Base-by-base conservation (phyloP, 495 filamentous ascomycete genomes). In the Aspergillus steynii region DNA sequence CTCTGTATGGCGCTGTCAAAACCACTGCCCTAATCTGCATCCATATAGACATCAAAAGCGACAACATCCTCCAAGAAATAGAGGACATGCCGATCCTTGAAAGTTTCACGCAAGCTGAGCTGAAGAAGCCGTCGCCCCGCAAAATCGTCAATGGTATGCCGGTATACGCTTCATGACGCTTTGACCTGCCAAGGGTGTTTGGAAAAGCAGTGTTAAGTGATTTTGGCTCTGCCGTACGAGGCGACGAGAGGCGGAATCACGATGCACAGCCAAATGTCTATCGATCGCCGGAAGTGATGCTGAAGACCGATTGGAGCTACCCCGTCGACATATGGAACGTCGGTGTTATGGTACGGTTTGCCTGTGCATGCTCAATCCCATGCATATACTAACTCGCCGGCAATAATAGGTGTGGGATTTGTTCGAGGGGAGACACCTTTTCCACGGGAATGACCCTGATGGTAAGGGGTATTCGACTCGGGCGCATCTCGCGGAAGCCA, bases 151-250 rank as follows among this genome's bases (percentile, higher is more conserved):
- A 69, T 62, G 69, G 60, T 52, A 37, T 70, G 27, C 64, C 70
- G 5, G 61, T 79, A 0, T 80, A 82, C 65, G 67, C 64, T 42
- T 78, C 68, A 0, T 68, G 74, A 48, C 67, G 70, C 14, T 67
- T 78, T 34, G 75, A 71, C 48, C 62, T 74, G n/a, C 72, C 67
- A 34, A 65, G 63, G 45, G 31, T 61, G 46, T 65, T 70, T 63
- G 68, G 64, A 48, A 50, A 54, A 26, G 72, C 67, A 46, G 52
- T 74, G 4, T 55, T 73, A 61, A 92, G 94, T 80, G 92, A 95
- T 78, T 95, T 96, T 74, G 92, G 91, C 50, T 81, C 92, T 14
- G 91, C 91, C 3, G 85, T 90, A 69, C 89, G 86, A 32, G 74
- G 72, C 55, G 68, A 76, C 51, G 59, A 71, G 34, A 65, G 37